Evolutionary conservation across 2,329 filamentous ascomycete genomes (phyloP), one percentile per base, ranked within the genome.

Genomic region (Mycogone perniciosa): DNA sequence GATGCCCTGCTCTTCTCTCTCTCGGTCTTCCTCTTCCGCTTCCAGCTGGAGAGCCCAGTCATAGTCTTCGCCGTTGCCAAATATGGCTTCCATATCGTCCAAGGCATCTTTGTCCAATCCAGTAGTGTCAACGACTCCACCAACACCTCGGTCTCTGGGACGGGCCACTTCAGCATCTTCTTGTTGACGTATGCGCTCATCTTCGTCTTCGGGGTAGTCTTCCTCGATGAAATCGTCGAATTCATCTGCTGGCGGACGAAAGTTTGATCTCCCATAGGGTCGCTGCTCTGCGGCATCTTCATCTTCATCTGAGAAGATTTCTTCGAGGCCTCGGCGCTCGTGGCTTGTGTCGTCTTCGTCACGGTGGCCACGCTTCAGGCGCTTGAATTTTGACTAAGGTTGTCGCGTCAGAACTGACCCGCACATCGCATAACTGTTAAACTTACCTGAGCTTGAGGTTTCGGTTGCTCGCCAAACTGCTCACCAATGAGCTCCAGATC

Each of bases 191-290:
- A 86, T 82, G 13, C 82, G 77, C 60, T 89, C 88, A 54, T 87
- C 85, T 56, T 95, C 89, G 58, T 95, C 89, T 45, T 89, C 88
- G 45, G 90, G 88, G 55, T 89, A 91, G 61, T 97, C 93, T 61
- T 96, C 90, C 66, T 97, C 92, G 63, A 99, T 99, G 69, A 99
- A 99, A 66, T 92, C 91, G 54, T 89, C 89, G 67, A 95, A 89
- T 62, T 95, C 89, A 67, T 95, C 88, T 43, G 81, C 80, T 54
- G 80, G 75, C 34, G 76, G 76, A 52, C 86, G 79, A 54, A 81
- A 80, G 56, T 67, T 74, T 5, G 74, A 69, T 56, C 79, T 71
- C 33, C 69, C 71, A 52, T 80, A 81, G 2, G 67, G 66, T 51
- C 76, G 71, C 37, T 79, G 76, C 5, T 81, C 79, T 49, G 56